Percentiles rank a stretch among this genome's conserved stretches.
These are phyloP conservation scores for Acanthamoeba culbertsoni DNA, from an alignment of 208 protist species.

Conservation along the genomic window DNA sequence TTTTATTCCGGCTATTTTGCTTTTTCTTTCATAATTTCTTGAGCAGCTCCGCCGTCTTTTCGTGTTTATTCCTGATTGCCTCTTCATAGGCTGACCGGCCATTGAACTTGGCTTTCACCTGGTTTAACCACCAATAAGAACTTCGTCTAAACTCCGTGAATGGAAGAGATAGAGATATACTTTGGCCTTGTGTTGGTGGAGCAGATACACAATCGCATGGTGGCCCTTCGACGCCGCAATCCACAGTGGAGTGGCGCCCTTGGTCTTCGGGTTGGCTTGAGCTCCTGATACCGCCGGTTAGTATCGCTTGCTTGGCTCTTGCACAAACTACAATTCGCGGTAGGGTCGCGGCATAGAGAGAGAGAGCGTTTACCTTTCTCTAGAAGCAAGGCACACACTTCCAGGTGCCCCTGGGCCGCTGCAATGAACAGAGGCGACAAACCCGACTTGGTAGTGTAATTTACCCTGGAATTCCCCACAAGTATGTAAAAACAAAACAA, in stretches of 20 bases:
- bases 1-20: too few relatives aligned
- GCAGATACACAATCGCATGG: background rate
- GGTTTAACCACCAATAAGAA: background rate
- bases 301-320: background rate
- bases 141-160: background rate
- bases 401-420: background rate
- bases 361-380: background rate
- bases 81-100: background rate
- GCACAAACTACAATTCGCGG: background rate
- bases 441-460: background rate
- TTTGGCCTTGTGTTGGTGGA: constrained; percentile 4
- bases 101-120: background rate
- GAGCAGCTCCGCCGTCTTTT: background rate
- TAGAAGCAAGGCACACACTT: background rate
- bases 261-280: background rate
- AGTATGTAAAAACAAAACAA: background rate
- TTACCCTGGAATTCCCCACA: background rate
- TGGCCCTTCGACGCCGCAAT: constrained; percentile 22
- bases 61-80: background rate
- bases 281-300: background rate
- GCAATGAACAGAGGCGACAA: background rate
- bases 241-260: background rate
- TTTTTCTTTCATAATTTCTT: background rate
- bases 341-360: too few relatives aligned
- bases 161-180: background rate